Evolutionary conservation across 331 rosid genomes (phyloP).

Genomic region (Stylosanthes scabra): DNA sequence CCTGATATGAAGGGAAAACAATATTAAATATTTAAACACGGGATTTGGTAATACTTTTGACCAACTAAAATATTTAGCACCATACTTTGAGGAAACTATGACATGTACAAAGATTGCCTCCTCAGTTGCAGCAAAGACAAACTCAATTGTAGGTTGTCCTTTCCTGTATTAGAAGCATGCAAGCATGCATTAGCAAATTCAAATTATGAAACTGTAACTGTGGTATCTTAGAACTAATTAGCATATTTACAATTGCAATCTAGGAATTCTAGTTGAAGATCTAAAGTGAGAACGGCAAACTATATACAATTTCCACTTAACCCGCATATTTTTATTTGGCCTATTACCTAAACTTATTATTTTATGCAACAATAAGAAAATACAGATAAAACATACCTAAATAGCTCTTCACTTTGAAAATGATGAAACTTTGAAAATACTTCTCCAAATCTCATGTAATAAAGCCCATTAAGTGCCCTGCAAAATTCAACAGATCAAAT

Average conservation of each 20-base stretch:
- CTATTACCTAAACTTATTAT: constrained; percentile 13
- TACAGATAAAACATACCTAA: constrained; percentile 60
- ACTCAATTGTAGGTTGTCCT: constrained; percentile 90
- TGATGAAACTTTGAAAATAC: constrained; percentile 83
- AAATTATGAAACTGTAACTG: constrained; percentile 26
- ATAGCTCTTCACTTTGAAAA: constrained; percentile 76
- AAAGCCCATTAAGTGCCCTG: constrained; percentile 77
- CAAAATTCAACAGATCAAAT: constrained; percentile 44
- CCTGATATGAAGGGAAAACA: constrained; percentile 50
- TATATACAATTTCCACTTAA: neutral
- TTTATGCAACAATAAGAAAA: constrained; percentile 6
- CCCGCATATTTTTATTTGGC: constrained; percentile 14
- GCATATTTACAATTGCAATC: neutral
- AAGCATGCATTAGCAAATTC: constrained; percentile 45
- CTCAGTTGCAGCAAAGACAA: constrained; percentile 89
- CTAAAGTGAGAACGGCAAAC: neutral
- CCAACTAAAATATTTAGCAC: constrained; percentile 30
- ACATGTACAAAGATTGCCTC: constrained; percentile 92
- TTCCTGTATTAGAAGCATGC: constrained; percentile 64
- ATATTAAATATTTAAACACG: constrained; percentile 22
- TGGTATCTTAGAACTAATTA: constrained; percentile 8
- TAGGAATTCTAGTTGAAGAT: neutral
- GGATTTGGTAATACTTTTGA: constrained; percentile 20
- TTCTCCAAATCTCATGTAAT: constrained; percentile 95
- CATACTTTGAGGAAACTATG: constrained; percentile 85